phyloP scores from a whole-genome alignment of 192 early-diverging fungal genomes.

The Gamsiella multidivaricata region DNA sequence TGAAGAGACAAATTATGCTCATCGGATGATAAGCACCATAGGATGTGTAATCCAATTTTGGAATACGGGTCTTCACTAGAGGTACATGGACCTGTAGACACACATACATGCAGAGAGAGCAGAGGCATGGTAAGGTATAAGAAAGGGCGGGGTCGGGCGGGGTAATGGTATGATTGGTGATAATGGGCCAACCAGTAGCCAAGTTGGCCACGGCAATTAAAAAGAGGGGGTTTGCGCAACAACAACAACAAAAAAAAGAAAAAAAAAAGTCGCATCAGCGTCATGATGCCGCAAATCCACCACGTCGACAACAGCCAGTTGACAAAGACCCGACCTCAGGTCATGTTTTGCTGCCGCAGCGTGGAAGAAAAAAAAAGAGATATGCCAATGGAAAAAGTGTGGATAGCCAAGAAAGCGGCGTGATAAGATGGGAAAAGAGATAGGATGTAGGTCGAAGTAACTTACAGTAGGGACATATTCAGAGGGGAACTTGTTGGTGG shows the following conservation, averaged over 20 bases:
- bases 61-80: not conserved
- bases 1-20: not conserved
- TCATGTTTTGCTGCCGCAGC: not conserved
- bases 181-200: no score
- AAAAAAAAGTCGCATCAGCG: not conserved
- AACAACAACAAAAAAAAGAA: constrained; percentile 5
- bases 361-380: constrained; percentile 8
- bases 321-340: not conserved
- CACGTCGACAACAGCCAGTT: not conserved
- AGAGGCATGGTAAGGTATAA: not conserved
- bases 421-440: not conserved
- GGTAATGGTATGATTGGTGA: no score
- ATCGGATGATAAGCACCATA: constrained; percentile 11
- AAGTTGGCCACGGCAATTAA: not conserved
- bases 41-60: not conserved
- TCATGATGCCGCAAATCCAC: constrained; percentile 3
- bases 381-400: no score
- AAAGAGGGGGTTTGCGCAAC: no score
- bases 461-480: constrained; percentile 96
- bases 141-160: not conserved
- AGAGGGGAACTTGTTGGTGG: constrained; percentile 95
- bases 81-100: not conserved
- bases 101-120: not conserved
- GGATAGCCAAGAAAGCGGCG: not conserved
- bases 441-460: constrained; percentile 5